These are phyloP conservation scores for Medicago lupulina DNA, from an alignment of 306 rosid species.

Conservation along the genomic window DNA sequence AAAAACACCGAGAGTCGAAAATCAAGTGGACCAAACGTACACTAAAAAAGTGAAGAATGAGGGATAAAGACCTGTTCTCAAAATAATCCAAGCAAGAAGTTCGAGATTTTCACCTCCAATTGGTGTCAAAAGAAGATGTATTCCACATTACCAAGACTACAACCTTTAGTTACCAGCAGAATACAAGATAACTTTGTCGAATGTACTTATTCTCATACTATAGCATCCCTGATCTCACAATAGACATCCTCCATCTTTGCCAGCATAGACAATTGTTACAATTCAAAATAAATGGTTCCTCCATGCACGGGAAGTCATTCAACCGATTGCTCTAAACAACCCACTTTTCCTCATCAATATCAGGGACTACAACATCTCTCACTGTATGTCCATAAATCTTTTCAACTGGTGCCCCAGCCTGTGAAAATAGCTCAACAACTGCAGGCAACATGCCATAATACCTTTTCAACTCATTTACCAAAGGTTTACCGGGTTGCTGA, in stretches of 20 bases:
- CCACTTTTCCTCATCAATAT: slow-evolving; percentile 65
- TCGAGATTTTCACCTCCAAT: not conserved
- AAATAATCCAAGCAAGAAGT: slow-evolving; percentile 21
- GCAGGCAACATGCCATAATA: slow-evolving; percentile 73
- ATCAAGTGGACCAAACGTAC: slow-evolving; percentile 42
- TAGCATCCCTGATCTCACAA: not conserved
- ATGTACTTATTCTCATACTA: not conserved
- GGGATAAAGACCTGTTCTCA: not conserved
- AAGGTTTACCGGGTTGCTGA: slow-evolving; percentile 48
- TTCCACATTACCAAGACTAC: not conserved
- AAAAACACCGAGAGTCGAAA: slow-evolving; percentile 93
- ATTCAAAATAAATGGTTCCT: slow-evolving; percentile 10
- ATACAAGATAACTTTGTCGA: not conserved
- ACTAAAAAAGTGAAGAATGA: not conserved
- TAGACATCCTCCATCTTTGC: not conserved
- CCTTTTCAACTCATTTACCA: slow-evolving; percentile 61
- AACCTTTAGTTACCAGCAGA: not conserved
- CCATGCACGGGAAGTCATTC: slow-evolving; percentile 4
- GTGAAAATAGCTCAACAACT: slow-evolving; percentile 73
- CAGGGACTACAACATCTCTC: slow-evolving; percentile 71
- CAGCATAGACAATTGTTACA: not conserved
- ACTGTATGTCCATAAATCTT: slow-evolving; percentile 51
- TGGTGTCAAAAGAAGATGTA: not conserved
- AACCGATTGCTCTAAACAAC: slow-evolving; percentile 50
- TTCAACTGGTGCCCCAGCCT: slow-evolving; percentile 57